A percentile compares a stretch with the other conserved stretches of the same genome.
Evolutionary conservation across 768 basidiomycete species (phyloP).

Genomic region (Auricularia sp.): DNA sequence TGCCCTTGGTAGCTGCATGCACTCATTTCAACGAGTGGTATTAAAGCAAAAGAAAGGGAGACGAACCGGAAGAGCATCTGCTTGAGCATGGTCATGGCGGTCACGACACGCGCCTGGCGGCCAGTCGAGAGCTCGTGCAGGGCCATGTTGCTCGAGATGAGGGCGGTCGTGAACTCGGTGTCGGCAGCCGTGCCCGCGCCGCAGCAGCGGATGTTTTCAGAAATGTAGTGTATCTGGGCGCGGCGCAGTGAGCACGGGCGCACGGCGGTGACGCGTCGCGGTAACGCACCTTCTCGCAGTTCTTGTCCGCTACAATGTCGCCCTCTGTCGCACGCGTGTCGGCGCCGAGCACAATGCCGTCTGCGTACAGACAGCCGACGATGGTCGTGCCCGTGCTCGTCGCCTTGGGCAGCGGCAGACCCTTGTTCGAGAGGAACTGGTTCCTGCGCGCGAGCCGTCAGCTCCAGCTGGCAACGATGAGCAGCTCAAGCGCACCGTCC

Average conservation of each 20-base stretch:
- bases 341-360: conserved; percentile 89
- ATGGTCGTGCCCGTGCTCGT: conserved; percentile 96
- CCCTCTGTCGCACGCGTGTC: conserved; percentile 96
- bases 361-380: conserved; percentile 88
- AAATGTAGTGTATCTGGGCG: conserved; percentile 87
- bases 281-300: conserved; percentile 87
- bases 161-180: conserved; percentile 87
- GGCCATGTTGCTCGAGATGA: conserved; percentile 94
- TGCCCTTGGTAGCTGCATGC: conserved; percentile 76
- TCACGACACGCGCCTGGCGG: conserved; percentile 85
- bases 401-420: conserved; percentile 67
- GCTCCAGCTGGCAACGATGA: neutral
- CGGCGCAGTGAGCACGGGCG: neutral
- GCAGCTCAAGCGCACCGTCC: conserved; percentile 37
- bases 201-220: conserved; percentile 92
- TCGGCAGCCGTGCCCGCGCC: conserved; percentile 99
- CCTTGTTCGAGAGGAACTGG: conserved; percentile 58
- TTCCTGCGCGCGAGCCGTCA: conserved; percentile 37
- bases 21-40: neutral
- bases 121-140: conserved; percentile 86
- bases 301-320: conserved; percentile 94
- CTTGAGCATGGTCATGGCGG: conserved; percentile 98
- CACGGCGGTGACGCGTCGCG: conserved; percentile 2
- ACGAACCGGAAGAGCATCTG: conserved; percentile 84
- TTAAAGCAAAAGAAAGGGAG: neutral